Percentiles rank a stretch among this genome's conserved stretches.
Conservation (phyloP, 2,329 filamentous ascomycete species). For the Neonectria neomacrospora region DNA sequence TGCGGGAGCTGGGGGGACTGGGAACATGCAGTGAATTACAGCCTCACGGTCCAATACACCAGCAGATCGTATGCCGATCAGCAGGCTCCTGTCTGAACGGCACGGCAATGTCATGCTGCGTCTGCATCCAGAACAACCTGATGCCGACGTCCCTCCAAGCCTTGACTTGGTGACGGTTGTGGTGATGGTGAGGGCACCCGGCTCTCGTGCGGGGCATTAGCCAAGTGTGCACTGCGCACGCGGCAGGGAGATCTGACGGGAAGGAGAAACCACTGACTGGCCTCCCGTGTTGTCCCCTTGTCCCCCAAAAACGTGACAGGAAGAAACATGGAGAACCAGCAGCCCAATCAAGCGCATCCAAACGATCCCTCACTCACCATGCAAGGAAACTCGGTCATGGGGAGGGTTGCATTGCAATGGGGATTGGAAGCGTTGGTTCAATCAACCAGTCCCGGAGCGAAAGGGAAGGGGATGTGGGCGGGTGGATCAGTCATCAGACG, state of each 20-base stretch:
- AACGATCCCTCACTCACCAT: slow-evolving; percentile 26
- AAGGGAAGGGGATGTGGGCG: slow-evolving; percentile 21
- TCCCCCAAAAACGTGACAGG: background rate
- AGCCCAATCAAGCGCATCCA: slow-evolving; percentile 29
- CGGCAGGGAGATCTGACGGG: slow-evolving; percentile 24
- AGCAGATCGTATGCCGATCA: slow-evolving; percentile 9
- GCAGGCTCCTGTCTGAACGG: background rate
- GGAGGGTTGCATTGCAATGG: slow-evolving; percentile 34
- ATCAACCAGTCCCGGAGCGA: slow-evolving; percentile 21
- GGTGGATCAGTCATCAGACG: slow-evolving; percentile 35
- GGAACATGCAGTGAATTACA: slow-evolving; percentile 11
- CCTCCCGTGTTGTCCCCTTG: background rate
- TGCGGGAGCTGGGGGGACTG: background rate
- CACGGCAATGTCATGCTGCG: background rate
- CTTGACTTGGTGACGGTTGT: background rate
- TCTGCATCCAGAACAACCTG: slow-evolving; percentile 3
- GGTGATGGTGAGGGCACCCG: background rate
- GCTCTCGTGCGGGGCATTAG: slow-evolving; percentile 24
- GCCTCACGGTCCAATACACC: slow-evolving; percentile 8
- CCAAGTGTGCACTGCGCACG: slow-evolving; percentile 6
- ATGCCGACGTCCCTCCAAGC: slow-evolving; percentile 11
- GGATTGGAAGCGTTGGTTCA: slow-evolving; percentile 16
- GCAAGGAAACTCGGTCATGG: slow-evolving; percentile 28
- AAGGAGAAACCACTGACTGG: slow-evolving; percentile 11
- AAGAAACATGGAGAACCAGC: slow-evolving; percentile 15